phyloP scores from a whole-genome alignment of 192 early-diverging fungal genomes.

The Coemansia sp. region DNA sequence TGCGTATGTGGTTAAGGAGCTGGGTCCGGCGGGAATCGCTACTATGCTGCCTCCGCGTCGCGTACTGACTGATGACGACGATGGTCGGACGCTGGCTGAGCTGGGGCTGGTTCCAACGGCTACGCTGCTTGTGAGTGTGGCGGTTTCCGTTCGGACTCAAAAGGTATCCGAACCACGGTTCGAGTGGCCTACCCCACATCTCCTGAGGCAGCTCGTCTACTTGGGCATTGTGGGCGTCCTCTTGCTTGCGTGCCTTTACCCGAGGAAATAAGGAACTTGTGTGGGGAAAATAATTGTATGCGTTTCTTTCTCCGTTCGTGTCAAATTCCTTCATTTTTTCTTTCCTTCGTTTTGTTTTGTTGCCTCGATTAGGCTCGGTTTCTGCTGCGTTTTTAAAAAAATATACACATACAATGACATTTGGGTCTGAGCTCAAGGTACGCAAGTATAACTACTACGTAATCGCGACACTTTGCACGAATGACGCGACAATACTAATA shows the following conservation, averaged over 20 bases:
- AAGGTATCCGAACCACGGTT: background rate
- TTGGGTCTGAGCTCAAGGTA: slow-evolving; percentile 56
- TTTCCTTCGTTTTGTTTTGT: background rate
- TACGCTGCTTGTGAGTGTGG: slow-evolving; percentile 27
- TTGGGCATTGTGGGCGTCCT: slow-evolving; percentile 2
- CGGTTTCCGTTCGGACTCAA: background rate
- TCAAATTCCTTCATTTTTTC: background rate
- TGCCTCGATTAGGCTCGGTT: background rate
- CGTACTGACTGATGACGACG: slow-evolving; percentile 3
- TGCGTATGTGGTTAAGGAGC: background rate
- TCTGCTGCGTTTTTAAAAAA: background rate
- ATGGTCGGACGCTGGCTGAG: slow-evolving; percentile 11
- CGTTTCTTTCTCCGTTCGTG: background rate
- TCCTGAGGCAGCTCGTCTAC: background rate
- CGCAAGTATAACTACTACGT: background rate
- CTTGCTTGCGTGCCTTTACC: slow-evolving; percentile 1
- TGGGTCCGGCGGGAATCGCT: slow-evolving; percentile 10
- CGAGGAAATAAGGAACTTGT: background rate
- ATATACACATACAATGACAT: slow-evolving; percentile 34
- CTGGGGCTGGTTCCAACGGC: slow-evolving; percentile 37
- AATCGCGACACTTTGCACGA: background rate
- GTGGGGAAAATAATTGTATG: background rate
- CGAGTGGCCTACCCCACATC: background rate
- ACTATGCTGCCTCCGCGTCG: slow-evolving; percentile 8
- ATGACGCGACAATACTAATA: background rate